phyloP scores from a whole-genome alignment of 192 early-diverging fungal genomes.

The Coemansia sp. region DNA sequence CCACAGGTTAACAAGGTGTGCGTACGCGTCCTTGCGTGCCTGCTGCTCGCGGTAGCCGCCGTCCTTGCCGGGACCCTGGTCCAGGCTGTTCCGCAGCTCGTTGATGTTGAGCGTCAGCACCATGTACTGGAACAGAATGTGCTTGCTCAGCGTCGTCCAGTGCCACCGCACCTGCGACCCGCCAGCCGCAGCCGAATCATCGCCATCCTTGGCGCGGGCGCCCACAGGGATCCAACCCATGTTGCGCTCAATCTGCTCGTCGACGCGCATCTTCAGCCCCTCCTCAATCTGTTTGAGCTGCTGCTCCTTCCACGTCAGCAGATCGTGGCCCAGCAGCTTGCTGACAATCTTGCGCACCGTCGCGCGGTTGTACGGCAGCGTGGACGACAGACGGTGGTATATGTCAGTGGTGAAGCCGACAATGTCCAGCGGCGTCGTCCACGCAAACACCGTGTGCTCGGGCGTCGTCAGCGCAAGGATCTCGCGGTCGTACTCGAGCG shows the following conservation, averaged over 20 bases:
- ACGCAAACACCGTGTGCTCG: conserved; percentile 43
- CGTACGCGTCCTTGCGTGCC: conserved; percentile 52
- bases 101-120: conserved; percentile 42
- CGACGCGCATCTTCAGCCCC: conserved; percentile 46
- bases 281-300: conserved; percentile 52
- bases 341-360: conserved; percentile 52
- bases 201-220: conserved; percentile 28
- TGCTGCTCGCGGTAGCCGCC: conserved; percentile 49
- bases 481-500: conserved; percentile 46
- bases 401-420: conserved; percentile 46
- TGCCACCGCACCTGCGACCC: conserved; percentile 50
- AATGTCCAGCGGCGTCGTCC: conserved; percentile 48
- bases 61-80: conserved; percentile 17
- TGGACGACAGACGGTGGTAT: conserved; percentile 30
- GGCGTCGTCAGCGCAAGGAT: conserved; percentile 33
- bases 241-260: conserved; percentile 43
- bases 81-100: conserved; percentile 40
- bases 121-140: conserved; percentile 53
- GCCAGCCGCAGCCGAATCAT: conserved; percentile 13
- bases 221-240: conserved; percentile 51
- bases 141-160: conserved; percentile 54
- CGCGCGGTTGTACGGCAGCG: conserved; percentile 48
- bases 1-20: conserved; percentile 49
- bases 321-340: conserved; percentile 39
- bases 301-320: conserved; percentile 52